Evolutionary conservation across 306 rosid species (phyloP).

Genomic region (Coriaria nepalensis): DNA sequence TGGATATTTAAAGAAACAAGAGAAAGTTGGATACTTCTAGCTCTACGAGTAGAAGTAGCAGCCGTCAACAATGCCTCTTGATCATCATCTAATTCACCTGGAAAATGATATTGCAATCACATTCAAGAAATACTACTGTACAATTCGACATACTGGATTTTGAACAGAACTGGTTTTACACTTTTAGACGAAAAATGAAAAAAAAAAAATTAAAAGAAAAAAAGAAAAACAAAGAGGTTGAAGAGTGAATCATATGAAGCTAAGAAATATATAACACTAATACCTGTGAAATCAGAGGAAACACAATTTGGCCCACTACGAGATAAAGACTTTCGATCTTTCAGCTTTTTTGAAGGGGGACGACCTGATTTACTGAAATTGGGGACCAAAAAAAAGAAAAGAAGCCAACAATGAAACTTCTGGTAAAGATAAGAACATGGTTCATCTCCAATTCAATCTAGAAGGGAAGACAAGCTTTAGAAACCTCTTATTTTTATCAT

Average conservation of each 20-base stretch:
- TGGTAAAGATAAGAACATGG: neutral
- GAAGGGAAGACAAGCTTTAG: slow-evolving; percentile 8
- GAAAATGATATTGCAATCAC: slow-evolving; percentile 20
- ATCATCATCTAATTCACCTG: slow-evolving; percentile 83
- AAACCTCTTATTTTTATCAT: slow-evolving; percentile 60
- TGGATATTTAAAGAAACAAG: slow-evolving; percentile 6
- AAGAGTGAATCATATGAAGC: neutral
- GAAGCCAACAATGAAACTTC: neutral
- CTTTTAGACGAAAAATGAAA: no score
- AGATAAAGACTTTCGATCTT: slow-evolving; percentile 58
- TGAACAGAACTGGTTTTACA: neutral
- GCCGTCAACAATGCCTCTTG: slow-evolving; percentile 58
- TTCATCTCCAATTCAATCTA: neutral
- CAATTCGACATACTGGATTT: neutral
- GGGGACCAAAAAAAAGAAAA: slow-evolving; percentile 3
- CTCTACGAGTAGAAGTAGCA: slow-evolving; percentile 54
- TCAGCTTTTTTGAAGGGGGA: slow-evolving; percentile 71
- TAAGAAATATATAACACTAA: slow-evolving; percentile 8
- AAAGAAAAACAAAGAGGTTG: neutral
- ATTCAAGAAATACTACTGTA: slow-evolving; percentile 12
- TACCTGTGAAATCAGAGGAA: slow-evolving; percentile 67
- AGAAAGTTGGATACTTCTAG: slow-evolving; percentile 54
- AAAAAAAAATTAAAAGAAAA: no score
- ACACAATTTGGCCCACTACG: slow-evolving; percentile 40
- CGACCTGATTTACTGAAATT: slow-evolving; percentile 64